Percentiles rank a stretch among this genome's conserved stretches.
Conservation (phyloP, 352 stramenopile species). For the Phytophthora lateralis region DNA sequence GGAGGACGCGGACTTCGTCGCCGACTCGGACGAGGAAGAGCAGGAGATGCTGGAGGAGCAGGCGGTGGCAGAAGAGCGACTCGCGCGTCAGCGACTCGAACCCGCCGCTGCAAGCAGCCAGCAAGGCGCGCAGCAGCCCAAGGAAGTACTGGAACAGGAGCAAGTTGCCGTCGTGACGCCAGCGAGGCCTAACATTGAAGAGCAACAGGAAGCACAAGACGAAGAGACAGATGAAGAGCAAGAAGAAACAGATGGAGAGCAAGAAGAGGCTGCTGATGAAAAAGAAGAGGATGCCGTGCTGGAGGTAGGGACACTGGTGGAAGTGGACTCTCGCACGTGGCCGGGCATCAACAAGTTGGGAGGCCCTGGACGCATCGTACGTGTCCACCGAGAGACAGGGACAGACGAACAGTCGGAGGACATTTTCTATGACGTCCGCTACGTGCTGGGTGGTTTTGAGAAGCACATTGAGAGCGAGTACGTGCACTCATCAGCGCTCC, state of each 20-base stretch:
- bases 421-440: slow-evolving; percentile 85
- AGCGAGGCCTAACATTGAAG: slow-evolving; percentile 6
- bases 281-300: slow-evolving; percentile 21
- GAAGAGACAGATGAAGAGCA: not conserved
- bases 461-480: slow-evolving; percentile 73
- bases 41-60: slow-evolving; percentile 27
- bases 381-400: slow-evolving; percentile 41
- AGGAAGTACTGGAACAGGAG: not conserved
- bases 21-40: slow-evolving; percentile 57
- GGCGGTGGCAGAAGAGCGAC: slow-evolving; percentile 12
- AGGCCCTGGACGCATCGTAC: slow-evolving; percentile 62
- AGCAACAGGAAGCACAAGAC: slow-evolving; percentile 1
- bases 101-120: not conserved
- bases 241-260: not conserved
- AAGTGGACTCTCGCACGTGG: slow-evolving; percentile 81
- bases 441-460: slow-evolving; percentile 82
- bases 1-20: slow-evolving; percentile 59
- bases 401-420: slow-evolving; percentile 26
- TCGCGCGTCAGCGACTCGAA: slow-evolving; percentile 3
- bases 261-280: slow-evolving; percentile 1
- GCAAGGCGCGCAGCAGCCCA: not conserved
- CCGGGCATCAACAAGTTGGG: slow-evolving; percentile 89
- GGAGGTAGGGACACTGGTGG: slow-evolving; percentile 50
- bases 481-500: slow-evolving; percentile 56
- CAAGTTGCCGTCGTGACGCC: not conserved